Conservation (phyloP, 2,329 filamentous ascomycete species). For the Boeremia lycopersici region DNA sequence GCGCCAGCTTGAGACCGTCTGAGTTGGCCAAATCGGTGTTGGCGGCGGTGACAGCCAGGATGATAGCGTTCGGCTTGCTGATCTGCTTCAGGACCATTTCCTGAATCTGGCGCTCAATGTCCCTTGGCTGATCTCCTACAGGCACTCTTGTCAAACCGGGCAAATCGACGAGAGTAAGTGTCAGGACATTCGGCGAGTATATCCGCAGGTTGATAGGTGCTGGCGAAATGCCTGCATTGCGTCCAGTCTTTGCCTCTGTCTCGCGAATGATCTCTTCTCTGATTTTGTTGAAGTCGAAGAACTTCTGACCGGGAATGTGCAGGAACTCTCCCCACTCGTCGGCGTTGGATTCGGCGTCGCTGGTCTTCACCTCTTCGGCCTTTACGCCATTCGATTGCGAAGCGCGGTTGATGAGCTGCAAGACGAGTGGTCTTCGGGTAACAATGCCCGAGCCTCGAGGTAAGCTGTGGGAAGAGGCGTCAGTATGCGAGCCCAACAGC, state of each 20-base stretch:
- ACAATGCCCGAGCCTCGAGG: slow-evolving; percentile 98
- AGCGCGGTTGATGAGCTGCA: slow-evolving; percentile 93
- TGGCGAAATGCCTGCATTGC: slow-evolving; percentile 94
- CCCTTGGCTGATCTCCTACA: slow-evolving; percentile 92
- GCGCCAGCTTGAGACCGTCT: slow-evolving; percentile 92
- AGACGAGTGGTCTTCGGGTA: slow-evolving; percentile 90
- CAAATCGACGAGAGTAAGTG: slow-evolving; percentile 93
- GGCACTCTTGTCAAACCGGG: slow-evolving; percentile 96
- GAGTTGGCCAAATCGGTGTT: slow-evolving; percentile 99
- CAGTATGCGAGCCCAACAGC: slow-evolving; percentile 29
- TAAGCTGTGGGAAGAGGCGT: slow-evolving; percentile 63
- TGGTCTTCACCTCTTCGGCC: slow-evolving; percentile 65
- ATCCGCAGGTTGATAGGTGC: slow-evolving; percentile 97
- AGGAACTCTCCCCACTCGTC: slow-evolving; percentile 99
- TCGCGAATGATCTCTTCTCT: slow-evolving; percentile 96
- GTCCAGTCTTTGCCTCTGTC: slow-evolving; percentile 94
- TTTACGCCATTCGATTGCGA: slow-evolving; percentile 73
- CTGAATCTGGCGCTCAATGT: slow-evolving; percentile 94
- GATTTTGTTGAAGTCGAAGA: slow-evolving; percentile 97
- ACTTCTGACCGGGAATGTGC: slow-evolving; percentile 96
- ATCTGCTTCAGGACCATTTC: slow-evolving; percentile 99
- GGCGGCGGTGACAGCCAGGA: slow-evolving; percentile 92
- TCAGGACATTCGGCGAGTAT: slow-evolving; percentile 97
- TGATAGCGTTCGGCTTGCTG: slow-evolving; percentile 96
- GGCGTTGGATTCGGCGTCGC: slow-evolving; percentile 85